Conservation (phyloP, 371 early-diverging fungal genomes). For the Circinella minor region DNA sequence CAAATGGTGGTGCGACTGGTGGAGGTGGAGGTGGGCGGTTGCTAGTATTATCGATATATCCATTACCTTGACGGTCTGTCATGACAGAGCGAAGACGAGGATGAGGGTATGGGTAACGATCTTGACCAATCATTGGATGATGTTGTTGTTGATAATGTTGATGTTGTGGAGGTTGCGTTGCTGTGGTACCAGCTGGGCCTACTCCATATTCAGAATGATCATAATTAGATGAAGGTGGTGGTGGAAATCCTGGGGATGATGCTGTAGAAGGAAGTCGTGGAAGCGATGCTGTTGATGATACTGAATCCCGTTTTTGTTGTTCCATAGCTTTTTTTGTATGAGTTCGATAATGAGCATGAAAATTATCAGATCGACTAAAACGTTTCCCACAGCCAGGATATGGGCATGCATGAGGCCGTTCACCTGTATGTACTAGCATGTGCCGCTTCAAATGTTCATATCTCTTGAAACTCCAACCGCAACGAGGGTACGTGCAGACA, state of each 20-base stretch:
- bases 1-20: background rate
- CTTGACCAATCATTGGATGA: constrained; percentile 13
- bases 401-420: constrained; percentile 70
- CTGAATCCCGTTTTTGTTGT: constrained; percentile 31
- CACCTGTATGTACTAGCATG: constrained; percentile 73
- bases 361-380: constrained; percentile 81
- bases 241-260: constrained; percentile 2
- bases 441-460: constrained; percentile 88
- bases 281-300: constrained; percentile 1
- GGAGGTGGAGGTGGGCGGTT: background rate
- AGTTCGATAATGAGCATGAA: constrained; percentile 64
- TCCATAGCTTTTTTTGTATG: constrained; percentile 51
- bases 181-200: constrained; percentile 8
- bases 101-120: constrained; percentile 20
- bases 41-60: background rate
- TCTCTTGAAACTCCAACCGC: constrained; percentile 74
- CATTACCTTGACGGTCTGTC: background rate
- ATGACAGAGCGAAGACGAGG: constrained; percentile 8
- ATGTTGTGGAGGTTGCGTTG: background rate
- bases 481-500: constrained; percentile 58
- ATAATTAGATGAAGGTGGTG: constrained; percentile 9
- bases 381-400: constrained; percentile 72
- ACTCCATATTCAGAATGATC: constrained; percentile 9
- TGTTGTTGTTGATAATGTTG: background rate
- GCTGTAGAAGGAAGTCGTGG: constrained; percentile 5